phyloP scores from a whole-genome alignment of 225 moss, liverwort and hornwort genomes.

The Thuidium tamariscinum region DNA sequence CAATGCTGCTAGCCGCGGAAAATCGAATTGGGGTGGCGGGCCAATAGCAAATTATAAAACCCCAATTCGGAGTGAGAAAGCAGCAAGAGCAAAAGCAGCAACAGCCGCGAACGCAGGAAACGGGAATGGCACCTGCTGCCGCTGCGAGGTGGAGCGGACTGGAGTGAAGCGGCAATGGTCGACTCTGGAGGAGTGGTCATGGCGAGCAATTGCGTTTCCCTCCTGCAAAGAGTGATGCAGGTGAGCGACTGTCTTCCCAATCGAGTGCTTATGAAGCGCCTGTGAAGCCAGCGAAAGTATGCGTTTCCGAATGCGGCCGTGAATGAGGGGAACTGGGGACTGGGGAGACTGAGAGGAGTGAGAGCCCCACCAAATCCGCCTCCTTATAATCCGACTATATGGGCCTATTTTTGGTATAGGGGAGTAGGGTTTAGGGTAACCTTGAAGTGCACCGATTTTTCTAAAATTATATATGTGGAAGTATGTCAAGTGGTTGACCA shows the following conservation, averaged over 20 bases:
- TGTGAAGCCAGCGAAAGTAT: not conserved
- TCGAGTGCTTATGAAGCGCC: not conserved
- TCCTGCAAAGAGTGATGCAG: not conserved
- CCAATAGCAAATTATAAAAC: not conserved
- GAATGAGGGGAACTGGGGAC: too few species aligned
- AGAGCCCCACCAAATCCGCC: too few species aligned
- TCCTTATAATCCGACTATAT: too few species aligned
- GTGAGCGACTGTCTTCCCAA: not conserved
- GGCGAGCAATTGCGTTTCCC: not conserved
- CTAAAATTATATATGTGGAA: too few species aligned
- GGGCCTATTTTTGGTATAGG: too few species aligned
- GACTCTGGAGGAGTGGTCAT: constrained; percentile 7
- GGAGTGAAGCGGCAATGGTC: not conserved
- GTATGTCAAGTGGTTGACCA: too few species aligned
- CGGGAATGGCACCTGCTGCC: not conserved
- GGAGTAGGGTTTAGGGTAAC: too few species aligned
- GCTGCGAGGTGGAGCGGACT: not conserved
- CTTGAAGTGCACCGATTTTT: too few species aligned
- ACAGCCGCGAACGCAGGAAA: not conserved
- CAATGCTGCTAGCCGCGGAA: not conserved
- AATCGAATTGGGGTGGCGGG: not conserved
- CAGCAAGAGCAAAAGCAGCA: not conserved
- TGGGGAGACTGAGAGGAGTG: not conserved
- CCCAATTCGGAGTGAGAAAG: not conserved
- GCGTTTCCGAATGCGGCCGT: not conserved